Evolutionary conservation across 2,329 filamentous ascomycete species (phyloP).

Genomic region (Onygenales sp.): DNA sequence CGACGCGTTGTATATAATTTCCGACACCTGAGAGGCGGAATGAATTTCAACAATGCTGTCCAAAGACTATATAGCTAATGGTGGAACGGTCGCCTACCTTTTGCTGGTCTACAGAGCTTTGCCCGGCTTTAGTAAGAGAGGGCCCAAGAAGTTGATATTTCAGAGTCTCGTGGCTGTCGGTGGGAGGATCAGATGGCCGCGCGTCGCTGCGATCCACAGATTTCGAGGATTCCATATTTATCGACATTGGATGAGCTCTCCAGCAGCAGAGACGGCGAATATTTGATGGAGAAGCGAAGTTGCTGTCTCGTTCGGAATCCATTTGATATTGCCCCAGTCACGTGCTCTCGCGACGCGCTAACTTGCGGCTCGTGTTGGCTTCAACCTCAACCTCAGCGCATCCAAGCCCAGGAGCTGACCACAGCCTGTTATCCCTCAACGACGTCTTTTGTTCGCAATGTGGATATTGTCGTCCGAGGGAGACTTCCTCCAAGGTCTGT

Average conservation of each 20-base stretch:
- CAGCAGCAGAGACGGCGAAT: background rate
- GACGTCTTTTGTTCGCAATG: conserved; percentile 35
- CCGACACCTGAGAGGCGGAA: conserved; percentile 56
- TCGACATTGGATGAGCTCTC: background rate
- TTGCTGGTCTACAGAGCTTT: conserved; percentile 84
- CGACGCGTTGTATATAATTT: conserved; percentile 93
- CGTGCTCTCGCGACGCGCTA: conserved; percentile 26
- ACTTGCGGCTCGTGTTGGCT: conserved; percentile 5
- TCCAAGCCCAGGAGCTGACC: background rate
- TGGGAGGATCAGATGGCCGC: background rate
- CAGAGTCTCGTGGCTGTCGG: conserved; percentile 50
- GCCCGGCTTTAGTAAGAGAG: conserved; percentile 85
- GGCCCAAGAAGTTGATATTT: conserved; percentile 88
- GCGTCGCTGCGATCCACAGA: background rate
- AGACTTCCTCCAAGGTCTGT: conserved; percentile 35
- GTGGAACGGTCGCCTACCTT: conserved; percentile 46
- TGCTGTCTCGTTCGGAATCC: background rate
- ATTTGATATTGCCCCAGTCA: conserved; percentile 19
- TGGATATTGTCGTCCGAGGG: conserved; percentile 52
- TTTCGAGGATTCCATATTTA: conserved; percentile 4
- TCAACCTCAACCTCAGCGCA: background rate
- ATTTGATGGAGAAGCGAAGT: background rate
- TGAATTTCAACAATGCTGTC: background rate
- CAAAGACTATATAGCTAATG: background rate
- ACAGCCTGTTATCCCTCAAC: background rate